Evolutionary conservation across 495 filamentous ascomycete species (phyloP), one percentile per base, ranked within the genome.

Genomic region (Cercophora scortea): DNA sequence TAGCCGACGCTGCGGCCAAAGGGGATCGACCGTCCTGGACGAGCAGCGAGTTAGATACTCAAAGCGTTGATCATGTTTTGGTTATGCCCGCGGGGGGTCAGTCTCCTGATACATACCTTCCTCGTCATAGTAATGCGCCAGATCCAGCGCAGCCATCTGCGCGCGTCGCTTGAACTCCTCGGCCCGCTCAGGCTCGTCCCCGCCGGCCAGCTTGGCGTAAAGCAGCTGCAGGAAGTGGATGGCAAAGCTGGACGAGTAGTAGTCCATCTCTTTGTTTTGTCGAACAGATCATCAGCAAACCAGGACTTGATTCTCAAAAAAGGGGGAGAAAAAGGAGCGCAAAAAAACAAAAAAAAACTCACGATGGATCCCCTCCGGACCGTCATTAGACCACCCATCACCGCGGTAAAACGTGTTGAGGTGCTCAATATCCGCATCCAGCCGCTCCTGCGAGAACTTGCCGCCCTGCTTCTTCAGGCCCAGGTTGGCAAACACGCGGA

Each of bases 401-500:
- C 86, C 87, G 6, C 87, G 77, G 61, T 89, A 88, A 66, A 90
- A 90, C 4, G 84, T 87, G 60, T 90, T 81, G 11, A 91, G 69
- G 52, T 90, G 86, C 53, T 85, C 76, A 56, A 90, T 83, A 66
- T 90, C 87, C 15, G 78, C 78, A 55, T 87, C 80, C 40, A 90
- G 74, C 33, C 83, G 76, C 52, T 79, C 73, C 49, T 82, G 78
- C 1, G 82, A 83, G 64, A 81, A 87, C 25, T 74, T 74, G 4
- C 81, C 85, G 5, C 83, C 82, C 38, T 88, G 85, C 54, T 79
- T 83, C 53, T 83, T 81, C 34, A 91, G 66, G 0, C 87, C 87
- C 1, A 90, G 76, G 60, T 90, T 90, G 12, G 86, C 87, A 61
- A 90, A 90, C 11, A 91, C 85, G 15, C 87, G 81, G 59, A 90